A percentile compares a stretch with the other conserved stretches of the same genome.
These are phyloP conservation scores for Quercus mongolica DNA, from an alignment of 306 rosid genomes.

Conservation along the genomic window DNA sequence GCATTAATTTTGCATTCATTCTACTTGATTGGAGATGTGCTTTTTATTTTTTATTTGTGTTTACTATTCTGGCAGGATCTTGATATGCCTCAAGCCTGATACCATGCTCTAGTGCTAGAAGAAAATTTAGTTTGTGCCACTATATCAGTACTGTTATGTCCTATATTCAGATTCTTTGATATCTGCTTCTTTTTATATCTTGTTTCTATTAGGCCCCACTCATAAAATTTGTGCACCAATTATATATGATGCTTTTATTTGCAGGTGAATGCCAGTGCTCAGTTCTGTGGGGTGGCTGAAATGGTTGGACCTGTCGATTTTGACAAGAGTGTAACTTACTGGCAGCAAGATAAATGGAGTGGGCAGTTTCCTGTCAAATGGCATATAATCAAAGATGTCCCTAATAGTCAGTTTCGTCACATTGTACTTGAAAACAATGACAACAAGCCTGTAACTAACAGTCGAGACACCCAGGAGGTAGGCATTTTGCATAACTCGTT, in stretches of 20 bases:
- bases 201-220: conserved; percentile 4
- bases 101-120: neutral
- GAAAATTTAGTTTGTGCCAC: neutral
- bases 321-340: conserved; percentile 79
- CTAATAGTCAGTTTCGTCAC: conserved; percentile 87
- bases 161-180: neutral
- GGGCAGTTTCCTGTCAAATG: conserved; percentile 89
- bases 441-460: conserved; percentile 90
- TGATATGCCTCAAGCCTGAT: conserved; percentile 13
- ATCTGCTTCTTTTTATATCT: neutral
- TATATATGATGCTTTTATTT: conserved; percentile 9
- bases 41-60: neutral
- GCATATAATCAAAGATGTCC: conserved; percentile 82
- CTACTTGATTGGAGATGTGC: neutral
- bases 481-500: conserved; percentile 17
- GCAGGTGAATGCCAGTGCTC: conserved; percentile 94
- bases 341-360: conserved; percentile 96
- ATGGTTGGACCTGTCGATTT: conserved; percentile 90
- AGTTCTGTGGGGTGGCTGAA: conserved; percentile 93
- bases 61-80: conserved; percentile 6
- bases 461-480: conserved; percentile 96
- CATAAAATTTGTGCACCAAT: neutral
- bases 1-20: conserved; percentile 1
- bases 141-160: neutral
- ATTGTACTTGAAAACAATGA: conserved; percentile 82